Conservation (phyloP, 345 rosid species). For the Clarkia xantiana region DNA sequence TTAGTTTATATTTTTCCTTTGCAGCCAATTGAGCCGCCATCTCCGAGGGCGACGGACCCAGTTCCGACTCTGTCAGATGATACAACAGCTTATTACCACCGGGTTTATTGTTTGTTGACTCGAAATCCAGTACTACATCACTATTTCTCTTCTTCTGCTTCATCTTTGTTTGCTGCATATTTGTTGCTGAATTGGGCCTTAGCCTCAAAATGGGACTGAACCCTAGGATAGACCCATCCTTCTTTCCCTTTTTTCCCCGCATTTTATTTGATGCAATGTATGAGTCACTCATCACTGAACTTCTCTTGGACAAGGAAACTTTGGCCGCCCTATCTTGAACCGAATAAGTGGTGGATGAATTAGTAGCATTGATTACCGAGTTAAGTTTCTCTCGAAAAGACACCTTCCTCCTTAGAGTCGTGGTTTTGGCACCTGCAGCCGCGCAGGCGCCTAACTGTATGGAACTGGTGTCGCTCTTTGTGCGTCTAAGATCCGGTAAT, state of each 20-base stretch:
- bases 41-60: constrained; percentile 86
- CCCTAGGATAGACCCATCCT: too few relatives aligned
- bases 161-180: neutral
- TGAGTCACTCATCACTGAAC: constrained; percentile 9
- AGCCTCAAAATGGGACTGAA: too few relatives aligned
- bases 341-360: neutral
- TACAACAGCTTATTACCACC: constrained; percentile 1
- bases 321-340: constrained; percentile 1
- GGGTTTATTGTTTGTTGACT: constrained; percentile 5
- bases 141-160: neutral
- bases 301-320: constrained; percentile 3
- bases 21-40: constrained; percentile 48
- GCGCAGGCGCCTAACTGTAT: too few relatives aligned
- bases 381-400: constrained; percentile 8
- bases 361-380: constrained; percentile 23
- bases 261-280: too few relatives aligned
- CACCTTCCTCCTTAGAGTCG: constrained; percentile 12
- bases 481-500: constrained; percentile 49
- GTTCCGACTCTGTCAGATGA: constrained; percentile 46
- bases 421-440: constrained; percentile 13
- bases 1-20: constrained; percentile 15
- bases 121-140: constrained; percentile 6
- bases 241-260: constrained; percentile 1
- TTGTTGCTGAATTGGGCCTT: neutral
- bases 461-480: constrained; percentile 68